Percentiles rank a stretch among this genome's conserved stretches.
Conservation (phyloP, 768 basidiomycete genomes). For the Mycena galopus region DNA sequence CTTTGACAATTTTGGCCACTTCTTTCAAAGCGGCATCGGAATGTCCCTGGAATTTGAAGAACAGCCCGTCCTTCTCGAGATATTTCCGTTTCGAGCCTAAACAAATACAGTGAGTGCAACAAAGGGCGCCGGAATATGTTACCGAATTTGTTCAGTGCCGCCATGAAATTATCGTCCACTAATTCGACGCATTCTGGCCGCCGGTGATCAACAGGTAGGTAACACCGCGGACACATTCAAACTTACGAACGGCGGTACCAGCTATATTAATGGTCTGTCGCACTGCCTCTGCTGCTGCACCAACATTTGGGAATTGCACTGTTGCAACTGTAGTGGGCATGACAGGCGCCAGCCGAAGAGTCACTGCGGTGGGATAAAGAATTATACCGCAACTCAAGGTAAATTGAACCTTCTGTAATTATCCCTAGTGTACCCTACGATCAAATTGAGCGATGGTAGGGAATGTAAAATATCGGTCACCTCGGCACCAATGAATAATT, state of each 20-base stretch:
- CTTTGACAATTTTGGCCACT: slow-evolving; percentile 69
- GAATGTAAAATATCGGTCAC: not conserved
- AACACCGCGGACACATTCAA: not conserved
- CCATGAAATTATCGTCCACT: slow-evolving; percentile 79
- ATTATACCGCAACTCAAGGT: not conserved
- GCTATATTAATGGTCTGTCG: slow-evolving; percentile 70
- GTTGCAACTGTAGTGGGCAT: slow-evolving; percentile 88
- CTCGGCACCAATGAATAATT: slow-evolving; percentile 85
- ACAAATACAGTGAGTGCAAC: not conserved
- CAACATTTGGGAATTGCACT: slow-evolving; percentile 84
- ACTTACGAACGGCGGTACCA: slow-evolving; percentile 77
- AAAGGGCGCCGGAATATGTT: slow-evolving; percentile 31
- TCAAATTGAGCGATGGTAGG: slow-evolving; percentile 33
- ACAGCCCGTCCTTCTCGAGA: slow-evolving; percentile 76
- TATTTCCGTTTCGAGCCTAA: slow-evolving; percentile 57
- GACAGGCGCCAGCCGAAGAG: slow-evolving; percentile 84
- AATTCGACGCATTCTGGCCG: slow-evolving; percentile 85
- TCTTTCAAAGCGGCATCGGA: slow-evolving; percentile 70
- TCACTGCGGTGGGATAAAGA: slow-evolving; percentile 60
- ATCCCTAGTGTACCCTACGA: slow-evolving; percentile 85
- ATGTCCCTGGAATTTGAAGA: slow-evolving; percentile 90
- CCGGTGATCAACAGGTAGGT: slow-evolving; percentile 4
- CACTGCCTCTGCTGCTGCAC: slow-evolving; percentile 75
- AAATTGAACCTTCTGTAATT: slow-evolving; percentile 79
- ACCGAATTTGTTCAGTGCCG: slow-evolving; percentile 68